Percentiles rank a stretch among this genome's conserved stretches.
These are phyloP conservation scores for Phaffomyces opuntiae DNA, from an alignment of 805 yeast species.

Conservation along the genomic window DNA sequence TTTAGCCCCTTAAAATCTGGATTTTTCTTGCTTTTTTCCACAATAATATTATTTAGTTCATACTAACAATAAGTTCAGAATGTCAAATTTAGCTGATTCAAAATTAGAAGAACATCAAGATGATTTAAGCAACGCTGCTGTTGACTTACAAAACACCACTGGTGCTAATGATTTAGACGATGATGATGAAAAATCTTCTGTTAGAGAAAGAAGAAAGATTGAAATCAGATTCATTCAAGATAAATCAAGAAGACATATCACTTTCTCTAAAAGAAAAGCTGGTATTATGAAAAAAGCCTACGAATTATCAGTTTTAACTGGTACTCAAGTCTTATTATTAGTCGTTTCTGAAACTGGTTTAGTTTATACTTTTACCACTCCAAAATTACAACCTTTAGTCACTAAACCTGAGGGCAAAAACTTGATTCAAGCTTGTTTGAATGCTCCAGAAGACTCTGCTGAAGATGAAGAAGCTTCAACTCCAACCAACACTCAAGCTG, in stretches of 20 bases:
- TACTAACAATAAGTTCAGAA: not conserved
- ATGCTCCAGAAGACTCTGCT: slow-evolving; percentile 82
- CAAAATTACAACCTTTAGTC: slow-evolving; percentile 95
- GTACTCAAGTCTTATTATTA: slow-evolving; percentile 89
- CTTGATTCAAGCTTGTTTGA: slow-evolving; percentile 91
- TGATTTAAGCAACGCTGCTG: slow-evolving; percentile 15
- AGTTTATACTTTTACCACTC: slow-evolving; percentile 98
- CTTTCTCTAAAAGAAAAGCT: slow-evolving; percentile 96
- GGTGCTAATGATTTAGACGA: slow-evolving; percentile 31
- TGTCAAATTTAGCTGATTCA: slow-evolving; percentile 23
- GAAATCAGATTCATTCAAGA: slow-evolving; percentile 97
- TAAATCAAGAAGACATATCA: slow-evolving; percentile 95
- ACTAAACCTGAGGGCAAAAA: slow-evolving; percentile 97
- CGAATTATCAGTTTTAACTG: slow-evolving; percentile 92
- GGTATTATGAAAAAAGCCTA: slow-evolving; percentile 99
- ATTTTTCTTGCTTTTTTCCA: too few species aligned
- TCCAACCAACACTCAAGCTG: slow-evolving; percentile 28
- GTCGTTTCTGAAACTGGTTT: slow-evolving; percentile 98
- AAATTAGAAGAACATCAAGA: slow-evolving; percentile 19
- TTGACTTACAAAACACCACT: slow-evolving; percentile 5
- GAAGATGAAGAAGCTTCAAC: slow-evolving; percentile 33
- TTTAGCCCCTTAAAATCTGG: too few species aligned
- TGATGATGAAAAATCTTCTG: slow-evolving; percentile 39
- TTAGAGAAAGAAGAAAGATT: slow-evolving; percentile 75
- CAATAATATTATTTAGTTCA: too few species aligned